Conservation (phyloP, 2,329 filamentous ascomycete genomes). For the Fusarium robinianum region DNA sequence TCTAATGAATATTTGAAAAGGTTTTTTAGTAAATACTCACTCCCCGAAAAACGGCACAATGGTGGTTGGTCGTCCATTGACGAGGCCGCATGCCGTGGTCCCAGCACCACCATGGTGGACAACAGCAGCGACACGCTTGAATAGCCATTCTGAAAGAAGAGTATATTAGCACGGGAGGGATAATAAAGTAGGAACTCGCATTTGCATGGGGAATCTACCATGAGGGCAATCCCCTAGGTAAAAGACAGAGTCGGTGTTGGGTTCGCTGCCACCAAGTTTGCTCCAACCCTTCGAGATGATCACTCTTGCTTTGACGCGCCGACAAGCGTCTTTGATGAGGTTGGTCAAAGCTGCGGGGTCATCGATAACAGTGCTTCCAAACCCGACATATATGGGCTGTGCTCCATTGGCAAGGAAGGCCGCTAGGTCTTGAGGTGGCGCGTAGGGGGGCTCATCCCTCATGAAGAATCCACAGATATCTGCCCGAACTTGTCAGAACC, state of each 20-base stretch:
- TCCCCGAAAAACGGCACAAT: slow-evolving; percentile 81
- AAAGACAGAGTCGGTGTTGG: no score
- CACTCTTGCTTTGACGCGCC: slow-evolving; percentile 68
- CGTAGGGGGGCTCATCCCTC: no score
- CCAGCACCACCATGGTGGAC: slow-evolving; percentile 80
- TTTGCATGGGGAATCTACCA: no score
- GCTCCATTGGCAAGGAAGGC: slow-evolving; percentile 61
- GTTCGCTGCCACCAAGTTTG: slow-evolving; percentile 62
- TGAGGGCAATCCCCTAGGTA: no score
- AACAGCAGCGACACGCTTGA: slow-evolving; percentile 66
- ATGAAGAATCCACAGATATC: no score
- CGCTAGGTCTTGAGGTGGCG: slow-evolving; percentile 60
- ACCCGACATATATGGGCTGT: slow-evolving; percentile 73
- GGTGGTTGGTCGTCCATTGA: slow-evolving; percentile 73
- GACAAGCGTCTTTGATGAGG: slow-evolving; percentile 72
- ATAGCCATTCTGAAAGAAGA: slow-evolving; percentile 82
- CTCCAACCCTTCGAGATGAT: slow-evolving; percentile 79
- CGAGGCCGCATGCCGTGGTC: slow-evolving; percentile 74
- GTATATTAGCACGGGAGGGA: no score
- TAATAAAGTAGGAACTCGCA: no score
- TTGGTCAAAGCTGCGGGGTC: slow-evolving; percentile 70
- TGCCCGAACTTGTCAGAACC: no score
- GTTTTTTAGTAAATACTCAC: no score
- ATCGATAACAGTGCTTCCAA: slow-evolving; percentile 76
- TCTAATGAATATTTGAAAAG: no score